Conservation (phyloP, 192 early-diverging fungal species). For the Backusella mclennaniae region DNA sequence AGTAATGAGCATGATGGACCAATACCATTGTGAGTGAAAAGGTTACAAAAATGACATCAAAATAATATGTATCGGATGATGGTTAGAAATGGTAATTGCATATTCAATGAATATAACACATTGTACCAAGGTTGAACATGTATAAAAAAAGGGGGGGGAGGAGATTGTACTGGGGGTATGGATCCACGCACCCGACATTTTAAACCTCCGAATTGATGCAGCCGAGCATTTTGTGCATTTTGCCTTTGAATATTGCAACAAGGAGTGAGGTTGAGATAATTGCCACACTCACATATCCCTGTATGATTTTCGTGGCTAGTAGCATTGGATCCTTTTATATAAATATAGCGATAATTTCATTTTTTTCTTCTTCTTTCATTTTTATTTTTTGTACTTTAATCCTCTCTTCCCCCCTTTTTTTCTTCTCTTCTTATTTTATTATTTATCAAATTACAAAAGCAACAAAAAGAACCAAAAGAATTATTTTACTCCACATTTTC, state of each 20-base stretch:
- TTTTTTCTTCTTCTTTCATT: neutral
- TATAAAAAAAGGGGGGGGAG: neutral
- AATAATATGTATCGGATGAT: neutral
- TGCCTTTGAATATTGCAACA: neutral
- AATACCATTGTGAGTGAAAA: neutral
- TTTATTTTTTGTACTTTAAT: neutral
- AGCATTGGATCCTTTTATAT: neutral
- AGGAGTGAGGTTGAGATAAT: slow-evolving; percentile 4
- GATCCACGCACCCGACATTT: neutral
- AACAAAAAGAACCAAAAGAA: neutral
- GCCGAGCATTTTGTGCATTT: neutral
- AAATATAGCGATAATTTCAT: neutral
- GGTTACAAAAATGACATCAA: neutral
- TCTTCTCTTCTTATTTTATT: neutral
- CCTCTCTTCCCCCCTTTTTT: neutral
- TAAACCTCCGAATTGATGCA: slow-evolving; percentile 1
- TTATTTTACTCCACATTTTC: neutral
- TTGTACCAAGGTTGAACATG: neutral
- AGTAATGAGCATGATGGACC: neutral
- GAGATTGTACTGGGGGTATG: neutral
- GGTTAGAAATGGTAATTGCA: neutral
- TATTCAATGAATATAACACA: neutral
- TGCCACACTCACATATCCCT: slow-evolving; percentile 8
- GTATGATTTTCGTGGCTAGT: neutral
- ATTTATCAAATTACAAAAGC: neutral